These are phyloP conservation scores for Phlegmacium glaucopus DNA, from an alignment of 768 basidiomycete genomes.

Conservation along the genomic window DNA sequence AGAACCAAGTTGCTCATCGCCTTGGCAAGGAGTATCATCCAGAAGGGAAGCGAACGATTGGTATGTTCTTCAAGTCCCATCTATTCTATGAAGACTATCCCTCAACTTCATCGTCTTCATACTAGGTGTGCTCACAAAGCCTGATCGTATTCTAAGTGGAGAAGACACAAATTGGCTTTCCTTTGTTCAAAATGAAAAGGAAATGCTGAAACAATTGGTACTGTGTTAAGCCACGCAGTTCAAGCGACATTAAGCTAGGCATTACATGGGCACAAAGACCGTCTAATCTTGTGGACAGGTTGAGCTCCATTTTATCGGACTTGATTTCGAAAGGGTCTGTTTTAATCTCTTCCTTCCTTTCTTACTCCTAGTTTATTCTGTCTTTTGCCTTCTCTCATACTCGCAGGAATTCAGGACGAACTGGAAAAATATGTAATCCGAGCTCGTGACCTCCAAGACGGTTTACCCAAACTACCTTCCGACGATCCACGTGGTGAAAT, in stretches of 20 bases:
- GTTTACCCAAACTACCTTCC: conserved; percentile 51
- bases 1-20: conserved; percentile 74
- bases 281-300: conserved; percentile 46
- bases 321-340: conserved; percentile 58
- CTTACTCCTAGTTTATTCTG: conserved; percentile 8
- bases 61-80: conserved; percentile 34
- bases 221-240: conserved; percentile 53
- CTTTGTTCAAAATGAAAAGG: conserved; percentile 52
- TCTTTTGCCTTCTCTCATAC: conserved; percentile 41
- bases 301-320: conserved; percentile 61
- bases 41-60: conserved; percentile 64
- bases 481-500: conserved; percentile 57
- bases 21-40: conserved; percentile 61
- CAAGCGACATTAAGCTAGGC: conserved; percentile 44
- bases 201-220: conserved; percentile 55
- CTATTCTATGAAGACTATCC: background rate
- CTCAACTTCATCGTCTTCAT: background rate
- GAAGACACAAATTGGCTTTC: conserved; percentile 55
- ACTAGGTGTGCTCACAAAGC: conserved; percentile 68
- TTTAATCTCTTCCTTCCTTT: background rate
- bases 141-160: conserved; percentile 34
- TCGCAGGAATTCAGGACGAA: conserved; percentile 65
- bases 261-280: conserved; percentile 62
- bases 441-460: conserved; percentile 24
- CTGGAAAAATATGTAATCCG: no score